Base-by-base conservation (phyloP, 805 yeast species). In the Peterozyma xylosa region DNA sequence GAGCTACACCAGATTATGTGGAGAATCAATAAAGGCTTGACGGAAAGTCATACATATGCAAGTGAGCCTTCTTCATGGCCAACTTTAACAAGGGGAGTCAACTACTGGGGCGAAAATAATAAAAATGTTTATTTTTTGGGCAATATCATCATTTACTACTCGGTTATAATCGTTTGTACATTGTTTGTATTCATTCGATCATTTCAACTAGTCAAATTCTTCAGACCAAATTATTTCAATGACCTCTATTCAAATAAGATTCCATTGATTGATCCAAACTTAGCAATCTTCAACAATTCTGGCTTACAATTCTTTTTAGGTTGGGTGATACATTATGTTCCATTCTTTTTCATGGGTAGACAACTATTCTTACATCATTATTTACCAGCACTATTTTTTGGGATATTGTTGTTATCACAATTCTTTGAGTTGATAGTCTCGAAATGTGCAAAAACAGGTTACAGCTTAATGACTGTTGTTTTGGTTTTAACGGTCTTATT, bases 281-380 rank as follows among this genome's bases (percentile, higher is more conserved):
- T 21, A 21, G 27, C 27, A 21, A 7, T 21, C 4, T 21, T 21
- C 27, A 21, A 21, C 7, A 4, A 21, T 21, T 21, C 27, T 5
- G 27, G 27, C 7, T 21, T 21, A 5, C 33, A 37, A 30, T 38
- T 30, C 18, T 16, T 30, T 7, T 37, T 45, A n/a, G 96, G 91
- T 11, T 93, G 96, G 93, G 73, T 78, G 15, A 74, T 88, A 33
- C 99, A 93, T 66, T 90, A 84, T 61, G 76, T 86, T 59, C 96
- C 96, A 49, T 90, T 89, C 71, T 90, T 77, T 67, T 70, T 90
- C 55, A 90, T 91, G 97, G 74, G 78, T 49, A 83, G 97, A 68
- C 97, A 90, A 66, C 83, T 86, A 60, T 90, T 91, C 68, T 73
- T 90, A 61, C 97, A 90, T 59, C 98, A 90, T 64, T 89, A 89